Conservation (phyloP, 441 rosid genomes). For the Kokia cookei region DNA sequence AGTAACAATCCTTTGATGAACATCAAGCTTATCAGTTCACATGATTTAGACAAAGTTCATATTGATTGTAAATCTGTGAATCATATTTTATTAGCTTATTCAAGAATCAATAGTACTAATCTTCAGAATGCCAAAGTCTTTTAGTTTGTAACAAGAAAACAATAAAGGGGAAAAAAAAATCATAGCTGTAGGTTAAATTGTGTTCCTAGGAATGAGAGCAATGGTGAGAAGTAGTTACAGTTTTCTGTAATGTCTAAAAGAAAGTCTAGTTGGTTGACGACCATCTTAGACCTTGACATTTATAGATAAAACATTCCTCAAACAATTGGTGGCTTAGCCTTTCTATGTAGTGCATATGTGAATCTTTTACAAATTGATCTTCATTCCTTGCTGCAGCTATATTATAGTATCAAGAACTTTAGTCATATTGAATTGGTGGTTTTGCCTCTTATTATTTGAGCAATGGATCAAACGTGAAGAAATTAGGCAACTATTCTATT, state of each 20-base stretch:
- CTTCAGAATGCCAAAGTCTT: neutral
- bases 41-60: neutral
- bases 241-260: neutral
- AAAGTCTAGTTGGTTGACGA: neutral
- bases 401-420: neutral
- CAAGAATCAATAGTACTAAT: neutral
- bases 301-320: neutral
- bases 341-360: neutral
- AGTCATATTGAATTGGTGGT: neutral
- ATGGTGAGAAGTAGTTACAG: neutral
- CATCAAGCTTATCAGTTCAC: neutral
- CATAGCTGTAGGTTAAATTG: neutral
- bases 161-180: neutral
- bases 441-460: neutral
- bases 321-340: neutral
- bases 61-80: neutral
- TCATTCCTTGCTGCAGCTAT: neutral
- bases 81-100: neutral
- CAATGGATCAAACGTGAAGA: neutral
- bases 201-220: neutral
- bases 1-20: neutral
- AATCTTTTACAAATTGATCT: neutral
- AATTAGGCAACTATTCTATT: neutral
- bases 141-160: neutral
- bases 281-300: neutral